These are phyloP conservation scores for Aechmea fasciata DNA, from an alignment of 176 grass and related monocot genomes.

Conservation along the genomic window DNA sequence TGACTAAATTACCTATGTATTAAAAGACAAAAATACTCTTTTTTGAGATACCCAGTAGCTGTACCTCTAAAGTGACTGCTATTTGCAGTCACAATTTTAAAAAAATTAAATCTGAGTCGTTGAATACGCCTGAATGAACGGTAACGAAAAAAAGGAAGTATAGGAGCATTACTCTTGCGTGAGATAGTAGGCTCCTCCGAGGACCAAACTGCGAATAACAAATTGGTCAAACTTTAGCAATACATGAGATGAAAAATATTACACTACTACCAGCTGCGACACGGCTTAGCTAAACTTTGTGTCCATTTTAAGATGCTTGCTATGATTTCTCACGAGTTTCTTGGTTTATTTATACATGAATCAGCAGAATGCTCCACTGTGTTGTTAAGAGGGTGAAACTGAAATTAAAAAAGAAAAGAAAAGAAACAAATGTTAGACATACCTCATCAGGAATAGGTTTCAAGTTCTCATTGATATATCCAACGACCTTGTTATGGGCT, in stretches of 20 bases:
- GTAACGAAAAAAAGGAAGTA: too few relatives aligned
- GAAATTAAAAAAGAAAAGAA: too few relatives aligned
- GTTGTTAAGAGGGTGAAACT: not conserved
- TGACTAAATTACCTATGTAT: too few relatives aligned
- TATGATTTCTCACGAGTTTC: not conserved
- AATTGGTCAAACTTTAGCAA: not conserved
- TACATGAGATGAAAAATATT: not conserved
- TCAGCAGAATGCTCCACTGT: not conserved
- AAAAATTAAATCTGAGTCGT: too few relatives aligned
- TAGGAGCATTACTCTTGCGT: too few relatives aligned
- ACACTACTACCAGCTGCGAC: not conserved
- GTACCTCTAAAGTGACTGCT: too few relatives aligned
- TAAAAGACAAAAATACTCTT: too few relatives aligned
- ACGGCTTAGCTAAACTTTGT: conserved; percentile 1
- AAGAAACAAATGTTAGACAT: not conserved
- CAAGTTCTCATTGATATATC: conserved; percentile 56
- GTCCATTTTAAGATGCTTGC: not conserved
- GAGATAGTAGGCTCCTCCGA: conserved; percentile 54
- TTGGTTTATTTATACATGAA: not conserved
- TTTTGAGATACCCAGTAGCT: too few relatives aligned
- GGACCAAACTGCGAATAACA: conserved; percentile 50
- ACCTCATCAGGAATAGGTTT: conserved; percentile 64
- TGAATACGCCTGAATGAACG: too few relatives aligned
- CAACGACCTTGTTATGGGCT: too few relatives aligned
- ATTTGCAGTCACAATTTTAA: too few relatives aligned